Conservation (phyloP, 495 filamentous ascomycete genomes). For the Rostrohypoxylon terebratum region DNA sequence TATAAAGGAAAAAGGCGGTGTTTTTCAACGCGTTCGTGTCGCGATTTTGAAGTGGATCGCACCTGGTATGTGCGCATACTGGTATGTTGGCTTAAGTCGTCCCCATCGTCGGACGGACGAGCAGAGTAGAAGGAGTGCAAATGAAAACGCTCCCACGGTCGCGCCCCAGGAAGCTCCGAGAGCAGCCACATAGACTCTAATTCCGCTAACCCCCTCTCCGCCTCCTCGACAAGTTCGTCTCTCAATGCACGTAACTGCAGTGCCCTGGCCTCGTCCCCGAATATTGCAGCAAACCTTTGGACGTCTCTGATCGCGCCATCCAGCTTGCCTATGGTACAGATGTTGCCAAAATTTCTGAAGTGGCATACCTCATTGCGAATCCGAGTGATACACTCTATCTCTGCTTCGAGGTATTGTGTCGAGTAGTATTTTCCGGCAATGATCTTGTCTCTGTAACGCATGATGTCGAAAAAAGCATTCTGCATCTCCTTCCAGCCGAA, state of each 20-base stretch:
- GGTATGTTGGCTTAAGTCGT: too few relatives aligned
- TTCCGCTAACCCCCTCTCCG: neutral
- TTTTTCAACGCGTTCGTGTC: too few relatives aligned
- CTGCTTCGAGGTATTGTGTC: neutral
- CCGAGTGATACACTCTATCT: neutral
- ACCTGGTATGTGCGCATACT: too few relatives aligned
- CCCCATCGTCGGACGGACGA: neutral
- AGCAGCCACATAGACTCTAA: neutral
- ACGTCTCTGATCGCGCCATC: neutral
- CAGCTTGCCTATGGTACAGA: neutral
- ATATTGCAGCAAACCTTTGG: neutral
- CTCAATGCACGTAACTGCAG: neutral
- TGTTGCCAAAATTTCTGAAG: neutral
- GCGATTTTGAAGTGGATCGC: too few relatives aligned
- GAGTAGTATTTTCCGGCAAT: neutral
- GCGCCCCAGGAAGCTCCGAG: neutral
- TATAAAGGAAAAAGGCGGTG: too few relatives aligned
- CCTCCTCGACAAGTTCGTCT: neutral
- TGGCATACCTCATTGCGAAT: slow-evolving; percentile 2
- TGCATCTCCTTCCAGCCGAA: slow-evolving; percentile 8
- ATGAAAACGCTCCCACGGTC: neutral
- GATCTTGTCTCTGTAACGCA: neutral
- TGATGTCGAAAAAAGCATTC: neutral
- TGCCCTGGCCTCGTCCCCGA: neutral
- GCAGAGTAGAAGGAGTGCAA: neutral